Base-by-base conservation (phyloP, 257 asterid species). In the Scutellaria barbata region DNA sequence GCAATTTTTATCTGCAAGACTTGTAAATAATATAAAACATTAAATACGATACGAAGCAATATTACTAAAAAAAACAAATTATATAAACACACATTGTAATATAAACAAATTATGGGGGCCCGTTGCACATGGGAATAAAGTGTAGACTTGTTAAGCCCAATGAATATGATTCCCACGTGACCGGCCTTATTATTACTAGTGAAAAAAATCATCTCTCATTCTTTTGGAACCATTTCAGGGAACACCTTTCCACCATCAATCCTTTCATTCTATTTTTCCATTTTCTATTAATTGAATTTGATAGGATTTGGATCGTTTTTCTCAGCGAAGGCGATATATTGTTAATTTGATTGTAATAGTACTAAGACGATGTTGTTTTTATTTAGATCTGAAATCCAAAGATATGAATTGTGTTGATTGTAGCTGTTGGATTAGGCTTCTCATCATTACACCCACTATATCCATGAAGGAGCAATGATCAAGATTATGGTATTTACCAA, bases 361-460 rank as follows among this genome's bases (percentile, higher is more conserved):
- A n/a, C n/a, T n/a, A n/a, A n/a, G n/a, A n/a, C n/a, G n/a, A n/a
- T n/a, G n/a, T n/a, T n/a, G n/a, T n/a, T n/a, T n/a, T n/a, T n/a
- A n/a, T n/a, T n/a, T n/a, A n/a, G n/a, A n/a, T n/a, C n/a, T n/a
- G n/a, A n/a, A n/a, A n/a, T n/a, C n/a, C n/a, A n/a, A n/a, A n/a
- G 25, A 22, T 22, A 22, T 22, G 25, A 1, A 22, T 22, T 22
- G 2, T 22, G 25, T 22, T 22, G 25, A 0, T 30, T 30, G 39
- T 50, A 37, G 43, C 62, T 17, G 39, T 6, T 14, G 6, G 25
- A 68, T 16, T 30, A 48, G 73, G 40, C 54, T 67, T 18, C 42
- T 70, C 76, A 86, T 89, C 79, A 86, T 89, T 79, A 72, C 72
- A 22, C 67, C 84, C 90, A 79, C 90, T 63, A 71, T 47, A 78